phyloP scores from a whole-genome alignment of 2,329 filamentous ascomycete genomes.

The Sordariomycetes sp. region DNA sequence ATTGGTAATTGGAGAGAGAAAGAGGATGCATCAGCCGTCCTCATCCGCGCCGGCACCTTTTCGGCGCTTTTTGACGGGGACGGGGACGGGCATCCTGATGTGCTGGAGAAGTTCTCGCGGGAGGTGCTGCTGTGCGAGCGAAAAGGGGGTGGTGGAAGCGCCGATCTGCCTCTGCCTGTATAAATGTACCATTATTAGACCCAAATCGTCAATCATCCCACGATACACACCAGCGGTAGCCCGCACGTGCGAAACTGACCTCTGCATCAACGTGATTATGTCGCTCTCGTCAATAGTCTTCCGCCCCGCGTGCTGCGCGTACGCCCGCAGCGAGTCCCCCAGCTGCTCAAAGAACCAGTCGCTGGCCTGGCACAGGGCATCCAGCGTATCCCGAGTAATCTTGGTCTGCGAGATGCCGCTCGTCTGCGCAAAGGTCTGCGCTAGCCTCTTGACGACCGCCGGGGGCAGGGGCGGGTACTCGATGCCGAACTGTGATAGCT shows the following conservation, averaged over 20 bases:
- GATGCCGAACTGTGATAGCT: conserved; percentile 58
- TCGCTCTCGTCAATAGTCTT: conserved; percentile 81
- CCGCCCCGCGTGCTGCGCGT: conserved; percentile 68
- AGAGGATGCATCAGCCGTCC: conserved; percentile 3
- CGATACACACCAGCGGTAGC: conserved; percentile 9
- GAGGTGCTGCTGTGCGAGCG: conserved; percentile 70
- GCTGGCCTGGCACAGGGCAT: conserved; percentile 64
- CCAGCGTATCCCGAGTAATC: conserved; percentile 60
- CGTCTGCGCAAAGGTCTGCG: conserved; percentile 56
- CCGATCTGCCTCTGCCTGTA: conserved; percentile 66
- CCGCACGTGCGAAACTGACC: conserved; percentile 37
- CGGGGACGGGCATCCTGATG: conserved; percentile 54
- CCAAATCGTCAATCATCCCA: neutral
- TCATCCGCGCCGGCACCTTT: conserved; percentile 8
- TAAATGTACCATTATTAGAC: conserved; percentile 14
- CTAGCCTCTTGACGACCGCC: conserved; percentile 60
- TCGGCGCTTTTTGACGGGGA: conserved; percentile 33
- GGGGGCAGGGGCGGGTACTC: conserved; percentile 64
- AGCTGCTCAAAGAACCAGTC: conserved; percentile 90
- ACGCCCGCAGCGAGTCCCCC: conserved; percentile 65
- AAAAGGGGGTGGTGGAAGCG: conserved; percentile 62
- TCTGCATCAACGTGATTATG: conserved; percentile 67
- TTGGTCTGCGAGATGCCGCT: conserved; percentile 53
- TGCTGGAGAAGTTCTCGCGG: conserved; percentile 75
- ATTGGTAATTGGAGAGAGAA: conserved; percentile 41